Conservation (phyloP, 305 asterid species). For the Fraxinus dipetala region DNA sequence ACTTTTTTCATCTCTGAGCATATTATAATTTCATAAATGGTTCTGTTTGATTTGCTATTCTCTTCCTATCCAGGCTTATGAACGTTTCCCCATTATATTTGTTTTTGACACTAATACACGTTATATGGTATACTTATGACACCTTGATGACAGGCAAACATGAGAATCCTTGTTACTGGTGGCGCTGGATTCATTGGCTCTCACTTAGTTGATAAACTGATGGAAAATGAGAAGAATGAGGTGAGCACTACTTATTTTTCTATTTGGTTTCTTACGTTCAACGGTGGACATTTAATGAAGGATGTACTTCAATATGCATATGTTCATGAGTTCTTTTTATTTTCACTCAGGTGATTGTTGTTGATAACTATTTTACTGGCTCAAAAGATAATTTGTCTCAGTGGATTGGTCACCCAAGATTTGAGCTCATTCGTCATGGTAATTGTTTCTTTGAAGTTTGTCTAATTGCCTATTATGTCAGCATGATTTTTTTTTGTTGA, state of each 20-base stretch:
- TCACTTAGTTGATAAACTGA: slow-evolving; percentile 74
- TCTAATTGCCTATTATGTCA: slow-evolving; percentile 8
- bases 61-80: not conserved
- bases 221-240: slow-evolving; percentile 82
- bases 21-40: not conserved
- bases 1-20: not conserved
- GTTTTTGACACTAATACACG: not conserved
- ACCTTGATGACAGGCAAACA: slow-evolving; percentile 58
- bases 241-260: slow-evolving; percentile 26
- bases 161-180: slow-evolving; percentile 82
- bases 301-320: not conserved
- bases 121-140: not conserved
- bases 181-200: slow-evolving; percentile 93
- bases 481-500: slow-evolving; percentile 5
- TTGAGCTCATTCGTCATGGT: slow-evolving; percentile 98
- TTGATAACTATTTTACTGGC: slow-evolving; percentile 91
- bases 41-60: not conserved
- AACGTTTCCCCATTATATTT: not conserved
- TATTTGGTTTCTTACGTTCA: not conserved
- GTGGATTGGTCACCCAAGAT: slow-evolving; percentile 98
- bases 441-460: slow-evolving; percentile 22
- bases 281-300: not conserved
- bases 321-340: not conserved
- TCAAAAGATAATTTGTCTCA: slow-evolving; percentile 82
- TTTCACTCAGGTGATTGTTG: slow-evolving; percentile 71